Percentiles rank a stretch among this genome's conserved stretches.
Evolutionary conservation across 78 protist species (phyloP).

Genomic region (Dictyostelium citrinum): DNA sequence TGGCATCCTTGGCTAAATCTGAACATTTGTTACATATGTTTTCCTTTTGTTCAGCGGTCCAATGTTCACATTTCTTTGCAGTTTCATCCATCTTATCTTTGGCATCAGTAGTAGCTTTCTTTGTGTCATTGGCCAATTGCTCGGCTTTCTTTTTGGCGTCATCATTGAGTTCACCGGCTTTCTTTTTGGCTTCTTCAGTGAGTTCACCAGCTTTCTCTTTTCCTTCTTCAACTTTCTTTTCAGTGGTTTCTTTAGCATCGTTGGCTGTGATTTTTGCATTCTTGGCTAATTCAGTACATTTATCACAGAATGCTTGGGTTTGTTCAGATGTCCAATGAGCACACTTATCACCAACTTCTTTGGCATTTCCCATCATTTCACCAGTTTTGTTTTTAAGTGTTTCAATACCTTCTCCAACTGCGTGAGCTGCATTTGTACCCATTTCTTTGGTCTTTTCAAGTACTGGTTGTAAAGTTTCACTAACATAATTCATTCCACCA

Average conservation of each 20-base stretch:
- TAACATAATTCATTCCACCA: constrained; percentile 9
- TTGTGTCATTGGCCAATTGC: not conserved
- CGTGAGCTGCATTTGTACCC: not conserved
- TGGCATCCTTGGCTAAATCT: not conserved
- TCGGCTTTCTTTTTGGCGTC: not conserved
- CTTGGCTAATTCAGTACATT: not conserved
- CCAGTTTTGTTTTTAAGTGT: not conserved
- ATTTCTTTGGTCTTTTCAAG: constrained; percentile 57
- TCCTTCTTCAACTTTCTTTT: not conserved
- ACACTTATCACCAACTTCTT: not conserved
- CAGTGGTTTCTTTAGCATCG: not conserved
- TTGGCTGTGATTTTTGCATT: not conserved
- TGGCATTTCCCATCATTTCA: not conserved
- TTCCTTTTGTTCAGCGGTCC: constrained; percentile 5
- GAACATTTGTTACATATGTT: not conserved
- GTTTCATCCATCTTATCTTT: not conserved
- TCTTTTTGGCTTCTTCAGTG: not conserved
- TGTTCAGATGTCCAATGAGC: constrained; percentile 14
- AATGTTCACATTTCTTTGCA: constrained; percentile 20
- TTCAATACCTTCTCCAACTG: not conserved
- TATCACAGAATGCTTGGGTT: not conserved
- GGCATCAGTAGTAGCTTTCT: not conserved
- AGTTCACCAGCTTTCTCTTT: not conserved
- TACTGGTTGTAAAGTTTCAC: constrained; percentile 30
- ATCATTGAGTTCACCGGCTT: not conserved